A percentile compares a stretch with the other conserved stretches of the same genome.
Conservation (phyloP, 2,329 filamentous ascomycete species). For the Shiraia sp. region DNA sequence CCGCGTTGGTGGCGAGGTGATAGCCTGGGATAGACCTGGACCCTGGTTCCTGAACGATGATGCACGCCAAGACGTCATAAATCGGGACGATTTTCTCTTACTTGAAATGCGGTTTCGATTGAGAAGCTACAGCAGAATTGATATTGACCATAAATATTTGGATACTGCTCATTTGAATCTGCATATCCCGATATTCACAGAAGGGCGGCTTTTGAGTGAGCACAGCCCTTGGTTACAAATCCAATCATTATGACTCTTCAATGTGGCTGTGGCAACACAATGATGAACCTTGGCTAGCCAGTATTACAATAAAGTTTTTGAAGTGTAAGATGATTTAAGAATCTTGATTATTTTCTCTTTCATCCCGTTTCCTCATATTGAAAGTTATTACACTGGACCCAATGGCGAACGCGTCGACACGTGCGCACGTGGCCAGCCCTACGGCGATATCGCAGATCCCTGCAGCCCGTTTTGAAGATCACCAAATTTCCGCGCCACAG, state of each 20-base stretch:
- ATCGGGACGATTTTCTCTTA: constrained; percentile 10
- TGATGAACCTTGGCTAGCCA: no score
- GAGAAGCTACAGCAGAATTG: constrained; percentile 11
- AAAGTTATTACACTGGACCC: no score
- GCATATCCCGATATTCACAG: background rate
- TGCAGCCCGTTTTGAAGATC: constrained; percentile 24
- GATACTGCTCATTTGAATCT: background rate
- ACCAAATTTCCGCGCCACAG: constrained; percentile 13
- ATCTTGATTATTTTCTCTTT: no score
- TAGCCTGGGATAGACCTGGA: constrained; percentile 11
- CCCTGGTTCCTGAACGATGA: constrained; percentile 33
- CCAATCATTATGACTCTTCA: constrained; percentile 35
- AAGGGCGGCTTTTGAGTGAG: constrained; percentile 23
- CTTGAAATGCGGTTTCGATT: constrained; percentile 7
- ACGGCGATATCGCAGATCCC: constrained; percentile 19
- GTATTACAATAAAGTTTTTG: no score
- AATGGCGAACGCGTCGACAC: constrained; percentile 36
- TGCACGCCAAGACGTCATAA: constrained; percentile 33
- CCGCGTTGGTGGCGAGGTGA: constrained; percentile 17
- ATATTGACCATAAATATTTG: background rate
- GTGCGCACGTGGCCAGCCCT: constrained; percentile 40
- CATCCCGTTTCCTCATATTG: no score
- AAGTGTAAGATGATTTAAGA: no score
- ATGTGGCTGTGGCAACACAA: constrained; percentile 40
- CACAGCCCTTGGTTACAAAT: constrained; percentile 41